A percentile compares a stretch with the other conserved stretches of the same genome.
These are phyloP conservation scores for Parasitella parasitica DNA, from an alignment of 371 early-diverging fungal genomes.

Conservation along the genomic window DNA sequence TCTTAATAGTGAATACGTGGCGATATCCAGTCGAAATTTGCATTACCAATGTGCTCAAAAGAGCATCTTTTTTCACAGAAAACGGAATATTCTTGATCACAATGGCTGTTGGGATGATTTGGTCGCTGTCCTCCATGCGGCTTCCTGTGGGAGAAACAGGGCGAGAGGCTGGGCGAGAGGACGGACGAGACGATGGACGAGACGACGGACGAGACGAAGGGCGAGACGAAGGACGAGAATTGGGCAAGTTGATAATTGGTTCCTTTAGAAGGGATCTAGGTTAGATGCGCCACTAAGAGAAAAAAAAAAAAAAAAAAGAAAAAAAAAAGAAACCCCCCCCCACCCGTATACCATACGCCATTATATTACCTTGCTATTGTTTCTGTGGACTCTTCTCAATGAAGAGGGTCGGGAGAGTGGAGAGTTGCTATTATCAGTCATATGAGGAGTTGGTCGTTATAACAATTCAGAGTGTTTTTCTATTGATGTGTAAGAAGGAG, in stretches of 20 bases:
- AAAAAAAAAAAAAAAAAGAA: too few relatives aligned
- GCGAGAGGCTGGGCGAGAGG: slow-evolving; percentile 30
- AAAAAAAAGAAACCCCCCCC: too few relatives aligned
- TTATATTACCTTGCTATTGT: neutral
- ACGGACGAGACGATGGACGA: too few relatives aligned
- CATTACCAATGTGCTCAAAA: slow-evolving; percentile 66
- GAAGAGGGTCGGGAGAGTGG: slow-evolving; percentile 27
- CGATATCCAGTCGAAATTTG: too few relatives aligned
- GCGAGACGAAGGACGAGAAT: slow-evolving; percentile 16
- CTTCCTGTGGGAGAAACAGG: slow-evolving; percentile 25
- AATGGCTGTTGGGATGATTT: slow-evolving; percentile 69
- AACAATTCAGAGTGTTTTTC: neutral
- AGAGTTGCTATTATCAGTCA: slow-evolving; percentile 4
- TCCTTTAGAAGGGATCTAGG: neutral
- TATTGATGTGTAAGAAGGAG: slow-evolving; percentile 1
- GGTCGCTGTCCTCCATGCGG: slow-evolving; percentile 18
- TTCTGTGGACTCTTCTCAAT: slow-evolving; percentile 19
- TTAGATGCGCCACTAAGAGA: neutral
- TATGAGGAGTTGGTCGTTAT: slow-evolving; percentile 21
- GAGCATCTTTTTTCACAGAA: slow-evolving; percentile 73
- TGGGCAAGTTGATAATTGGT: neutral
- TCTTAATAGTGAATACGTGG: too few relatives aligned
- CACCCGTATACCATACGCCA: too few relatives aligned
- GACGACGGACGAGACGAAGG: slow-evolving; percentile 26
- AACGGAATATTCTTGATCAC: slow-evolving; percentile 87